phyloP scores from a whole-genome alignment of 768 basidiomycete genomes.

The Coprinopsis strossmayeri region DNA sequence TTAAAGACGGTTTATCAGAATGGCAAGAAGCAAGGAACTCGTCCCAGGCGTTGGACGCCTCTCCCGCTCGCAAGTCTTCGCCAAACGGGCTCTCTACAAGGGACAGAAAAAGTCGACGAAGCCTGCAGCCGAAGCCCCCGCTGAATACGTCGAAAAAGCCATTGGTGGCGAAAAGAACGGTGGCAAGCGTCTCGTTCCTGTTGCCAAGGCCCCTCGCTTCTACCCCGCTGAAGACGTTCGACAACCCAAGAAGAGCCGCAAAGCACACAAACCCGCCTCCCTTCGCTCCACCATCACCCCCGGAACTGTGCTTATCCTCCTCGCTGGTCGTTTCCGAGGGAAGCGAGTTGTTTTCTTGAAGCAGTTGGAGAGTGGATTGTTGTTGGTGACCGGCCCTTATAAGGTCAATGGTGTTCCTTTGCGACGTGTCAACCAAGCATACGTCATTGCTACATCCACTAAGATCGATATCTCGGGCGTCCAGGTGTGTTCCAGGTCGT shows the following conservation, averaged over 20 bases:
- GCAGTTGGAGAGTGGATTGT: conserved; percentile 85
- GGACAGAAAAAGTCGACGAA: conserved; percentile 73
- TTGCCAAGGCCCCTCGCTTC: conserved; percentile 79
- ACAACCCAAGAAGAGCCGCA: conserved; percentile 88
- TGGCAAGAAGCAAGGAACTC: conserved; percentile 85
- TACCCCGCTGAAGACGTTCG: conserved; percentile 95
- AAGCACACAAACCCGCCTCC: conserved; percentile 68
- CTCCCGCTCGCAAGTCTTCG: conserved; percentile 75
- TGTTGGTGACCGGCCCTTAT: conserved; percentile 96
- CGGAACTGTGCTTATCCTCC: conserved; percentile 91
- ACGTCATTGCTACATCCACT: conserved; percentile 97
- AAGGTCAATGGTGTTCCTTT: conserved; percentile 98
- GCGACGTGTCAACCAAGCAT: conserved; percentile 96
- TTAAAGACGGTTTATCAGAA: conserved; percentile 33
- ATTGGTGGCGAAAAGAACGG: conserved; percentile 92
- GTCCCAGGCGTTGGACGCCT: conserved; percentile 75
- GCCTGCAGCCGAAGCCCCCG: conserved; percentile 50
- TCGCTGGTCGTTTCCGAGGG: conserved; percentile 96
- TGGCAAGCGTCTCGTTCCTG: conserved; percentile 79
- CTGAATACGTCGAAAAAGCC: conserved; percentile 68
- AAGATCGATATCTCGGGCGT: conserved; percentile 75
- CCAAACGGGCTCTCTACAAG: conserved; percentile 82
- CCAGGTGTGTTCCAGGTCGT: conserved; percentile 39
- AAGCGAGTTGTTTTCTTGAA: conserved; percentile 99
- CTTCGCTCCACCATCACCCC: conserved; percentile 88